phyloP scores from a whole-genome alignment of 176 grass and related monocot genomes.

The Triticum urartu region DNA sequence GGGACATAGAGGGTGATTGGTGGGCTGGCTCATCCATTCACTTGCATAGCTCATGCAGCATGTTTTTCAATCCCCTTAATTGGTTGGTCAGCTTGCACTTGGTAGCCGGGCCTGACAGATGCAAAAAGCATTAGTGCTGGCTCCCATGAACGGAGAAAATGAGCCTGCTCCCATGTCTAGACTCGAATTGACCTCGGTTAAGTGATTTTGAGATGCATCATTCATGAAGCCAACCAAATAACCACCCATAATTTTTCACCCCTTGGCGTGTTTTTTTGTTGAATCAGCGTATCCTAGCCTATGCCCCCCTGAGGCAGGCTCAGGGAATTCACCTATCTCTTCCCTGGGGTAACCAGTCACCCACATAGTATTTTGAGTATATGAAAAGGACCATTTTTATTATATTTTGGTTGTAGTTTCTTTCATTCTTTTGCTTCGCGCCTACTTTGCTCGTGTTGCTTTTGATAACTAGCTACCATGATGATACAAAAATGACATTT shows the following conservation, averaged over 20 bases:
- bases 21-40: background rate
- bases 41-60: background rate
- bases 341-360: background rate
- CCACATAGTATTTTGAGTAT: background rate
- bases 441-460: background rate
- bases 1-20: background rate
- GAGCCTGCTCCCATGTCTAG: background rate
- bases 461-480: background rate
- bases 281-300: background rate
- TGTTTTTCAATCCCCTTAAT: background rate
- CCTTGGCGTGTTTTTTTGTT: background rate
- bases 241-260: background rate
- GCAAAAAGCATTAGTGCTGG: background rate
- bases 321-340: background rate
- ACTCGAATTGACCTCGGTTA: background rate
- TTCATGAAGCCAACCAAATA: background rate
- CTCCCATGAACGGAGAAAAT: background rate
- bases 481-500: conserved; percentile 18
- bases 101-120: background rate
- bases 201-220: background rate
- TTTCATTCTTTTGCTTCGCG: background rate
- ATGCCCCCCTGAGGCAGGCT: background rate
- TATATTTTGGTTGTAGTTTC: conserved; percentile 14
- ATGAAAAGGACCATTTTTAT: background rate
- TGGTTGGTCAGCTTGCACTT: background rate